Evolutionary conservation across 768 basidiomycete genomes (phyloP).

Genomic region (Rhizopogon roseolus): DNA sequence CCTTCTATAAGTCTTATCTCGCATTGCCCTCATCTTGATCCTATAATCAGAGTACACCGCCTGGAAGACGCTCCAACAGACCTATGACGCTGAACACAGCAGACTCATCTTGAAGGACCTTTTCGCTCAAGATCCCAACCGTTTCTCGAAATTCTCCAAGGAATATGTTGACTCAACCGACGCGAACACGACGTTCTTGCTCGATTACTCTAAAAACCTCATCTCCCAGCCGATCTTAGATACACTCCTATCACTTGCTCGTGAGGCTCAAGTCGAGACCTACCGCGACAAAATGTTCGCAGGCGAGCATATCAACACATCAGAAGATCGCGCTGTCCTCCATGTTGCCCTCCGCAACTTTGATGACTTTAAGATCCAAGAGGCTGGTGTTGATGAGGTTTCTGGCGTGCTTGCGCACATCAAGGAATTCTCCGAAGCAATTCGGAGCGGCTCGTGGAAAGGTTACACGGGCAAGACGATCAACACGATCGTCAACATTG

Average conservation of each 20-base stretch:
- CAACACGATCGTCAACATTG: conserved; percentile 95
- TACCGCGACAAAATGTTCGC: conserved; percentile 91
- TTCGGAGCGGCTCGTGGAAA: conserved; percentile 88
- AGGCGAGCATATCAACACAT: conserved; percentile 97
- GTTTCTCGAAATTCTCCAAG: conserved; percentile 82
- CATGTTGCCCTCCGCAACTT: conserved; percentile 88
- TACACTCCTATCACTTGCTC: conserved; percentile 72
- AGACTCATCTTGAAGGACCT: conserved; percentile 88
- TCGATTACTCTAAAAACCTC: conserved; percentile 97
- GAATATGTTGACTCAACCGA: conserved; percentile 66
- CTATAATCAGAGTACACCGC: conserved; percentile 66
- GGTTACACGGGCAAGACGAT: conserved; percentile 97
- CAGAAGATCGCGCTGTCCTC: conserved; percentile 94
- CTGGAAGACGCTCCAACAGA: conserved; percentile 87
- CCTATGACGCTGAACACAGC: conserved; percentile 68
- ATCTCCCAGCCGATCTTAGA: conserved; percentile 81
- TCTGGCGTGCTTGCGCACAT: conserved; percentile 83
- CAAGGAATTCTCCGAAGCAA: conserved; percentile 78
- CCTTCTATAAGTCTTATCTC: neutral
- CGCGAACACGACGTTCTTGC: conserved; percentile 72
- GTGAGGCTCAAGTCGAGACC: conserved; percentile 82
- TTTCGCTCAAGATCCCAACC: conserved; percentile 81
- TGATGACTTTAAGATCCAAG: conserved; percentile 74
- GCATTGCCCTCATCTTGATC: conserved; percentile 1
- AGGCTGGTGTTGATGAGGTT: conserved; percentile 82